These are phyloP conservation scores for Sclerotinia nivalis DNA, from an alignment of 2,329 filamentous ascomycete species.

Conservation along the genomic window DNA sequence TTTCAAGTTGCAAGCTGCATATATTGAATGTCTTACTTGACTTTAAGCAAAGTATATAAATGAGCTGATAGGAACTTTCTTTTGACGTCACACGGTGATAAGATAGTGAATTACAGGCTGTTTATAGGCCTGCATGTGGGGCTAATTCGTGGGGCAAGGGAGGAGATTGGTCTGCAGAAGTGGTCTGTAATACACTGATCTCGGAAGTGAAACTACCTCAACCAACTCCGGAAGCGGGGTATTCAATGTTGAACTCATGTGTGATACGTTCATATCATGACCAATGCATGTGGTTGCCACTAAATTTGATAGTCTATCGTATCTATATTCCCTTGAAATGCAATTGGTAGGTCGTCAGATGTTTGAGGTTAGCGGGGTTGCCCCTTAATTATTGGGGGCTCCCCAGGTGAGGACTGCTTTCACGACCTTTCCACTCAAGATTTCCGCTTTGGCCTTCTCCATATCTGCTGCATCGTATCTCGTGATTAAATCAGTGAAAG, in stretches of 20 bases:
- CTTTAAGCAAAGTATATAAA: not conserved
- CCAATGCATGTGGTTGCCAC: not conserved
- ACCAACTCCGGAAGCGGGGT: not conserved
- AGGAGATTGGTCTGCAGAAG: not conserved
- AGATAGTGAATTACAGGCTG: not conserved
- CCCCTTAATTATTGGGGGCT: conserved; percentile 22
- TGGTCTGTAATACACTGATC: not conserved
- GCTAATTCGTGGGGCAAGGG: conserved; percentile 2
- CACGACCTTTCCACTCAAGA: conserved; percentile 29
- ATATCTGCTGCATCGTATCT: conserved; percentile 29
- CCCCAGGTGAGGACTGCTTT: conserved; percentile 27
- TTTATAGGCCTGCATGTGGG: conserved; percentile 4
- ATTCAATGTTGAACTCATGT: not conserved
- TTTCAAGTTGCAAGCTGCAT: not conserved
- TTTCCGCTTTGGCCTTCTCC: conserved; percentile 29
- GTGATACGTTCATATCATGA: not conserved
- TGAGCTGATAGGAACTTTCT: not conserved
- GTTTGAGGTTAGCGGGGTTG: not conserved
- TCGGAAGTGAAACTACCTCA: not conserved
- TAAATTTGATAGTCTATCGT: not conserved
- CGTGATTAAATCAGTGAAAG: conserved; percentile 32
- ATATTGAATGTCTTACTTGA: not conserved
- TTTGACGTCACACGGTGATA: conserved; percentile 4
- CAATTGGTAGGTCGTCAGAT: not conserved
- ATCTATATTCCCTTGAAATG: not conserved